Evolutionary conservation across 164 flowering plant species (phyloP).

Genomic region (Berberis thunbergii): DNA sequence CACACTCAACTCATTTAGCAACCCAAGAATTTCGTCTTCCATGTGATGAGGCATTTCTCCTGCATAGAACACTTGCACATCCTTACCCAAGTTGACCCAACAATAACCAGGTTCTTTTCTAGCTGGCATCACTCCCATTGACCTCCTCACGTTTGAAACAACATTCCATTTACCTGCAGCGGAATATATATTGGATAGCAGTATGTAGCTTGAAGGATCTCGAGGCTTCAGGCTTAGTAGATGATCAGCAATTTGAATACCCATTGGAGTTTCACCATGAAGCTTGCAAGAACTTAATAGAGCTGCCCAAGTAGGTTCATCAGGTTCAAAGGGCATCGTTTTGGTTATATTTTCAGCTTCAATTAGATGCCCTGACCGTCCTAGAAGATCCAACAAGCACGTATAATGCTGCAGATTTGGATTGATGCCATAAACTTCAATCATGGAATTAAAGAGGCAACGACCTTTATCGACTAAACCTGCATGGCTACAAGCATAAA

Average conservation of each 20-base stretch:
- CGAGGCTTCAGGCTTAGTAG: conserved; percentile 35
- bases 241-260: conserved; percentile 47
- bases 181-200: conserved; percentile 70
- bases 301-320: conserved; percentile 86
- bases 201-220: conserved; percentile 61
- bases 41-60: conserved; percentile 53
- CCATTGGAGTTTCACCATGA: conserved; percentile 43
- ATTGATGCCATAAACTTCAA: conserved; percentile 36
- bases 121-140: conserved; percentile 39
- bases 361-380: conserved; percentile 65
- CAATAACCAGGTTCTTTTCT: conserved; percentile 75
- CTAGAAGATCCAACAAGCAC: conserved; percentile 67
- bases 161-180: conserved; percentile 54
- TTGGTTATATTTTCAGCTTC: conserved; percentile 61
- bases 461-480: conserved; percentile 67
- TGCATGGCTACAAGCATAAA: conserved; percentile 84
- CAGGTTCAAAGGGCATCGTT: conserved; percentile 67
- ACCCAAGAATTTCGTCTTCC: conserved; percentile 45
- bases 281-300: conserved; percentile 66
- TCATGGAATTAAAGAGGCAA: conserved; percentile 52
- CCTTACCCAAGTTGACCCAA: conserved; percentile 54
- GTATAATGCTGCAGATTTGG: conserved; percentile 81
- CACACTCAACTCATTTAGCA: conserved; percentile 40
- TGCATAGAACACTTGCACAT: conserved; percentile 56
- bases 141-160: conserved; percentile 47